Evolutionary conservation across 306 rosid species (phyloP), one percentile per base, ranked within the genome.

Genomic region (Quercus wislizeni): DNA sequence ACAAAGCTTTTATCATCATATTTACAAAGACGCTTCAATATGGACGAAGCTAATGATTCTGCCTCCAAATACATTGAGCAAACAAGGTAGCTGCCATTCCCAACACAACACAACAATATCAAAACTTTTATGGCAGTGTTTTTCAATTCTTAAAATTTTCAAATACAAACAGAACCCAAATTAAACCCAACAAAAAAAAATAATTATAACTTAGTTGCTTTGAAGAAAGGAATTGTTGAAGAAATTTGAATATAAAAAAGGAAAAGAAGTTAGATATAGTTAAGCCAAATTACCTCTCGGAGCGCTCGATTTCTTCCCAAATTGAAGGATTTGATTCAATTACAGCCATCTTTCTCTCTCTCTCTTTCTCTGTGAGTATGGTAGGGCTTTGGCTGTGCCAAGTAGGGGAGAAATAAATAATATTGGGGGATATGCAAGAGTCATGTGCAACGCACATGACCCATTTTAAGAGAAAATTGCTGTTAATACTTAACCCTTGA

Each of bases 41-140:
- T 78, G 10, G 98, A 90, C 46, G 91, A 87, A 84, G 99, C 88
- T 54, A 77, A 73, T 12, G 86, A 83, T 31, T 85, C 85, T 0
- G 98, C 97, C 71, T 88, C 91, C 81, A 89, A 89, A 15, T 83
- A 91, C 94, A 86, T 86, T 55, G 89, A 86, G 73, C 96, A 87
- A 51, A 92, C 95, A 51, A 95, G 99, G 84, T 78, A 91, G 84
- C 97, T 90, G 88, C 74, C 82, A 62, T n/a, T 1, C 0, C 33
- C 19, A 77, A 30, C 55, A 56, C 19, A 77, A 30, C 55, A 56
- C 8, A 71, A 35, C 46, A 27, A 18, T 10, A 78, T 8, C 28
- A 67, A 1, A 2, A 59, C 4, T 10, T 46, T 31, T 18, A 31
- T 18, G 21, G 71, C 41, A 33, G 25, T 18, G 23, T 17, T 33